Conservation (phyloP, 257 asterid genomes). For the Thymus quinquecostatus region DNA sequence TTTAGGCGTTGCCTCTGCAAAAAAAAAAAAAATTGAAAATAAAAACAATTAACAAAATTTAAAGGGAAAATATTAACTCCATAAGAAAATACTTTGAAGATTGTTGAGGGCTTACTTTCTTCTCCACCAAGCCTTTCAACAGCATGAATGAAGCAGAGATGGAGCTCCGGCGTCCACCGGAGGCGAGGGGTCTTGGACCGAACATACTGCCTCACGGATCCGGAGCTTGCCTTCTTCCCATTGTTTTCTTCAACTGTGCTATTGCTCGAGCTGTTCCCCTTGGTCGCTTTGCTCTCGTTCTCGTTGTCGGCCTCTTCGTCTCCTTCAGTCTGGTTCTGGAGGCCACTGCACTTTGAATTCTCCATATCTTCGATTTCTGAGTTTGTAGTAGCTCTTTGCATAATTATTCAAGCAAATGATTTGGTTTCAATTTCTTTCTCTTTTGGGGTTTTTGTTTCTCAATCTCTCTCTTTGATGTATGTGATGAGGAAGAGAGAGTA, state of each 20-base stretch:
- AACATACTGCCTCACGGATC: slow-evolving; percentile 76
- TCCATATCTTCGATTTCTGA: slow-evolving; percentile 30
- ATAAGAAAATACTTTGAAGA: neutral
- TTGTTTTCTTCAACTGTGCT: slow-evolving; percentile 84
- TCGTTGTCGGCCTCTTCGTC: slow-evolving; percentile 15
- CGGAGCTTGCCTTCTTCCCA: slow-evolving; percentile 55
- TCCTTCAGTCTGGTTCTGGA: slow-evolving; percentile 21
- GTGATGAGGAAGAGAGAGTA: slow-evolving; percentile 35
- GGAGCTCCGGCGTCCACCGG: slow-evolving; percentile 93
- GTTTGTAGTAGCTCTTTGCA: slow-evolving; percentile 36
- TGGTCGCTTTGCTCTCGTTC: slow-evolving; percentile 24
- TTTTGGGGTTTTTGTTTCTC: neutral
- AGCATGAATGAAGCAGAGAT: slow-evolving; percentile 81
- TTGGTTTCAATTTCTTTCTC: slow-evolving; percentile 15
- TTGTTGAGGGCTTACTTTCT: slow-evolving; percentile 62
- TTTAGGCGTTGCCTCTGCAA: slow-evolving; percentile 92
- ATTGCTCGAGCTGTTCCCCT: slow-evolving; percentile 68
- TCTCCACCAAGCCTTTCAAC: slow-evolving; percentile 90
- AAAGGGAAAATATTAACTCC: neutral
- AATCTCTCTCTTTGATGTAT: neutral
- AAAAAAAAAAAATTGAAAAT: neutral
- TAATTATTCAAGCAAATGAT: slow-evolving; percentile 18
- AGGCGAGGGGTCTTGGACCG: slow-evolving; percentile 88
- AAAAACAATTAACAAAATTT: neutral
- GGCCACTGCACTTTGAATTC: slow-evolving; percentile 45